Evolutionary conservation across 768 basidiomycete genomes (phyloP), one percentile per base, ranked within the genome.

Genomic region (Tremella mesenterica): DNA sequence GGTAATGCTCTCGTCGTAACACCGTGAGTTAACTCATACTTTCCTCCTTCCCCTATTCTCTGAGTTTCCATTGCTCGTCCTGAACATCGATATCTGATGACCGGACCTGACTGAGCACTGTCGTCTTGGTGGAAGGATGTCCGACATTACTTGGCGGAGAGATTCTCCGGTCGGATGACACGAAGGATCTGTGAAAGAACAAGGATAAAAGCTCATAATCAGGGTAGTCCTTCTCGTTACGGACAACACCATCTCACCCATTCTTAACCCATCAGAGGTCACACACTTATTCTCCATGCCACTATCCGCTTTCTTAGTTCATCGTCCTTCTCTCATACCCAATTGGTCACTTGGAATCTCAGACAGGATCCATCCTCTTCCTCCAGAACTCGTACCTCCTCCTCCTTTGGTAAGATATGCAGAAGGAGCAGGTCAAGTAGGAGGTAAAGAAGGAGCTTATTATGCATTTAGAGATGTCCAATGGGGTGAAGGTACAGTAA

Each of bases 191-290:
- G n/a, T n/a, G n/a, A 41, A n/a, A 5, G 38, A 14, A 41, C n/a
- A 41, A 41, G n/a, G n/a, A 41, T 16, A 41, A 8, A 4, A 23
- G 38, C 38, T 44, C 6, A 12, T 31, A 44, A 12, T 9, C 58
- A 92, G 89, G 1, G 85, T 92, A 0, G 85, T 93, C 20, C 86
- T 89, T 1, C 78, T 93, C 9, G 82, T 92, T 20, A 79, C 87
- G 0, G 88, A 91, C 73, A 82, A 83, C 53, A 82, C 81, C 0
- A 73, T 91, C 36, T 79, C 90, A 85, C 89, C 89, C 0, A 82
- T 85, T 21, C 76, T 91, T 12, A 91, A 92, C 66, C 71, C 78
- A 9, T 78, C 81, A 0, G 89, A 92, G 77, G 89, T 92, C 16
- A 76, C 81, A 1, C 79, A 80, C 36, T 78, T 92, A 46, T 92